Evolutionary conservation across 495 filamentous ascomycete genomes (phyloP).

Genomic region (Neurospora africana): DNA sequence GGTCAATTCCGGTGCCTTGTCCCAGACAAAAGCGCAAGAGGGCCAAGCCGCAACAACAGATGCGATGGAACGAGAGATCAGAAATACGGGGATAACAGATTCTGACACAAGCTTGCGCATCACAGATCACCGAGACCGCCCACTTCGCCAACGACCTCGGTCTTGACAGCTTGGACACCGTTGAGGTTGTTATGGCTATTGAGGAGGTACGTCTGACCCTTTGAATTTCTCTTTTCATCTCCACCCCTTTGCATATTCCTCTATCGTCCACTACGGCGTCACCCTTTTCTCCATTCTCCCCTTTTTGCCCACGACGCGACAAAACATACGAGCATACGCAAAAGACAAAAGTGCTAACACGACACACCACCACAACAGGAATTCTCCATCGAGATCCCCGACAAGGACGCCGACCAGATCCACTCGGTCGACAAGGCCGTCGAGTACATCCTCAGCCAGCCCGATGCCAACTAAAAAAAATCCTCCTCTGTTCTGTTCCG

Average conservation of each 20-base stretch:
- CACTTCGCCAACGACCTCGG: constrained; percentile 96
- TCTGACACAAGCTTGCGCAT: constrained; percentile 2
- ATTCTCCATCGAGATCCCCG: constrained; percentile 99
- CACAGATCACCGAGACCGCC: constrained; percentile 65
- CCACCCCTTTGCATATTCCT: too few species aligned
- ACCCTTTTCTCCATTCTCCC: too few species aligned
- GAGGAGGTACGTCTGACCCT: too few species aligned
- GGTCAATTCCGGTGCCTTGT: neutral
- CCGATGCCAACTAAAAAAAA: constrained; percentile 53
- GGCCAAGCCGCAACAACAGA: neutral
- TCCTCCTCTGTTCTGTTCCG: neutral
- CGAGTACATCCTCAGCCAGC: constrained; percentile 88
- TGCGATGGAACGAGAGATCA: neutral
- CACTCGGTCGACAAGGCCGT: constrained; percentile 95
- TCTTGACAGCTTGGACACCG: constrained; percentile 91
- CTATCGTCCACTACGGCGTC: too few species aligned
- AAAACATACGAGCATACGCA: too few species aligned
- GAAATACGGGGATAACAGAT: neutral
- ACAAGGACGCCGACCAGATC: constrained; percentile 96
- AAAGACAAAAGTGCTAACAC: too few species aligned
- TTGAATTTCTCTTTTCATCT: too few species aligned
- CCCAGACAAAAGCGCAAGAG: too few species aligned
- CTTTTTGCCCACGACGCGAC: too few species aligned
- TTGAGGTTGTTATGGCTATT: constrained; percentile 99
- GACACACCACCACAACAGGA: constrained; percentile 50